Base-by-base conservation (phyloP, 768 basidiomycete species). In the Galerina marginata region DNA sequence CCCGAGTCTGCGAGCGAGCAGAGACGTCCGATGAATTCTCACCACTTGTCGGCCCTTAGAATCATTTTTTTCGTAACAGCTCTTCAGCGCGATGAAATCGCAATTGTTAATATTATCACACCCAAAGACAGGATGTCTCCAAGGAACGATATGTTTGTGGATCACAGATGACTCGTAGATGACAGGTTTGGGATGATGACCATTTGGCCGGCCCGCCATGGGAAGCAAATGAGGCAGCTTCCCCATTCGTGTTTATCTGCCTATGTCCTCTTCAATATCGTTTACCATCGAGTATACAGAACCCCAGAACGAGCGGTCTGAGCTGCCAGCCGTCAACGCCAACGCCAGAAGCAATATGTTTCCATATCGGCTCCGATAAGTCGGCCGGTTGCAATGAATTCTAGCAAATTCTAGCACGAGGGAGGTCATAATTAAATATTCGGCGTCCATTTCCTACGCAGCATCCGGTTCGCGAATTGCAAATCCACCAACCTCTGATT, bases 21-120 rank as follows among this genome's bases (percentile, higher is more conserved):
- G 46, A 9, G 6, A n/a, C 45, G 25, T 54, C 58, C 37, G 12
- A 59, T 40, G 53, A 37, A 26, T 39, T 59, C 58, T 59, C 58
- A 59, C 58, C 38, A 9, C 2, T 46, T 44, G 47, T 59, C 58
- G 47, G 11, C 58, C 58, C 58, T 59, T 44, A 37, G 12, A 38
- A 10, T 7, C 3, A 33, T 52, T 26, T 36, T 50, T 37, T 39
- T 45, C 46, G 26, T 42, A 37, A 45, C 39, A 40, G 51, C 25
- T 42, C 51, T 40, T 53, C 39, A 40, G 39, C 42, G 39, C 51
- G 51, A 42, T 53, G 39, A 53, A 53, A 53, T 53, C 51, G 51
- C 51, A 52, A 36, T 52, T 52, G 20, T 20, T 20, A 20, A 20
- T 33, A 33, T 5, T 33, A 33, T 33, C 29, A 33, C 29, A 33